phyloP scores from a whole-genome alignment of 1,284 basidiomycete genomes.

The Entoloma clypeatum region DNA sequence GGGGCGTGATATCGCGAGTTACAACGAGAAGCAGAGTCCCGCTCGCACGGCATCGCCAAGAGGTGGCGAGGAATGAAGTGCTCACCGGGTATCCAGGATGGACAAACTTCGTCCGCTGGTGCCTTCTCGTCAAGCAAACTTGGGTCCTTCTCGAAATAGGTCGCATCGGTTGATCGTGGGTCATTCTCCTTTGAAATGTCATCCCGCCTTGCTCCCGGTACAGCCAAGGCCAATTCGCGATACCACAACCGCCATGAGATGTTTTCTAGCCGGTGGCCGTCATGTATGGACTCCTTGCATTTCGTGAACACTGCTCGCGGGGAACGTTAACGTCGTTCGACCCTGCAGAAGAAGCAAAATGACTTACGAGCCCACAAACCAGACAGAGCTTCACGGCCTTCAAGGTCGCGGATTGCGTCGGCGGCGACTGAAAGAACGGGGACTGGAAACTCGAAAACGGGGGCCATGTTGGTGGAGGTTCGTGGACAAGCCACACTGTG shows the following conservation, averaged over 20 bases:
- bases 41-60: too few relatives aligned
- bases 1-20: too few relatives aligned
- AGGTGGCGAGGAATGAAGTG: not conserved
- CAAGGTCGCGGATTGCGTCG: conserved; percentile 61
- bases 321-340: too few relatives aligned
- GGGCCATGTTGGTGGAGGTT: too few relatives aligned
- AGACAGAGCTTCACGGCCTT: conserved; percentile 60
- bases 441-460: conserved; percentile 38
- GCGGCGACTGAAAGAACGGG: conserved; percentile 62
- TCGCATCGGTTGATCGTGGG: too few relatives aligned
- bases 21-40: too few relatives aligned
- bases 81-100: conserved; percentile 11
- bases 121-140: conserved; percentile 10
- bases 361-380: conserved; percentile 61
- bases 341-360: conserved; percentile 8
- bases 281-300: conserved; percentile 73
- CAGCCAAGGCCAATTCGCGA: conserved; percentile 45
- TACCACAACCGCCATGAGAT: conserved; percentile 86
- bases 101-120: not conserved
- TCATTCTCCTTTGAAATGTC: too few relatives aligned
- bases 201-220: conserved; percentile 6
- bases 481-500: too few relatives aligned
- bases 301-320: conserved; percentile 83
- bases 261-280: conserved; percentile 79
- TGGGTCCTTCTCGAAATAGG: too few relatives aligned